Conservation (phyloP, 371 early-diverging fungal genomes). For the Blakeslea trispora region DNA sequence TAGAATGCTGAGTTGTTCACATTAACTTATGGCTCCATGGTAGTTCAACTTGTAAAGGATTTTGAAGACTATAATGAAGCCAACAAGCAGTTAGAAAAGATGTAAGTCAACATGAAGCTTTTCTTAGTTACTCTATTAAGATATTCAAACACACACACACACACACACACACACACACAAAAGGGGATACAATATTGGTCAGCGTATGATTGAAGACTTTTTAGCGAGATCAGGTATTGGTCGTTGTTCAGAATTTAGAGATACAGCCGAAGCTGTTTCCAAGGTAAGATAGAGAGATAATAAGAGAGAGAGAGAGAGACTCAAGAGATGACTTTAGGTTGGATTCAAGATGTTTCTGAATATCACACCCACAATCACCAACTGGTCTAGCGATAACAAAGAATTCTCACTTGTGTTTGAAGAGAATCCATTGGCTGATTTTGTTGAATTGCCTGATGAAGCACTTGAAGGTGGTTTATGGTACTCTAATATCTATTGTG, state of each 20-base stretch:
- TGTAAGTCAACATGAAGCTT: too few species aligned
- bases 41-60: slow-evolving; percentile 93
- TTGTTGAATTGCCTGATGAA: slow-evolving; percentile 81
- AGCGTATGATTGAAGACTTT: slow-evolving; percentile 95
- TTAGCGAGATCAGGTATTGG: slow-evolving; percentile 81
- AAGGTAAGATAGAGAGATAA: slow-evolving; percentile 55
- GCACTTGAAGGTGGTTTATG: slow-evolving; percentile 84
- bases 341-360: slow-evolving; percentile 97
- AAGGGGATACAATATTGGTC: slow-evolving; percentile 98
- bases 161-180: background rate
- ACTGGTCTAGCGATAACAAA: slow-evolving; percentile 79
- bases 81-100: slow-evolving; percentile 95
- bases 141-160: too few species aligned
- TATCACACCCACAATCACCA: slow-evolving; percentile 79
- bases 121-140: too few species aligned
- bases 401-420: slow-evolving; percentile 91
- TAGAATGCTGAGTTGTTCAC: slow-evolving; percentile 96
- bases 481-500: slow-evolving; percentile 96
- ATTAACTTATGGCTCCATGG: slow-evolving; percentile 96
- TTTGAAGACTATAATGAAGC: slow-evolving; percentile 91
- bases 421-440: slow-evolving; percentile 95
- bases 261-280: slow-evolving; percentile 91
- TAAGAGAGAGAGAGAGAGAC: background rate
- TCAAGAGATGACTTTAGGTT: slow-evolving; percentile 44
- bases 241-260: slow-evolving; percentile 87